phyloP scores from a whole-genome alignment of 2,329 filamentous ascomycete species.

The Alternaria sp. region DNA sequence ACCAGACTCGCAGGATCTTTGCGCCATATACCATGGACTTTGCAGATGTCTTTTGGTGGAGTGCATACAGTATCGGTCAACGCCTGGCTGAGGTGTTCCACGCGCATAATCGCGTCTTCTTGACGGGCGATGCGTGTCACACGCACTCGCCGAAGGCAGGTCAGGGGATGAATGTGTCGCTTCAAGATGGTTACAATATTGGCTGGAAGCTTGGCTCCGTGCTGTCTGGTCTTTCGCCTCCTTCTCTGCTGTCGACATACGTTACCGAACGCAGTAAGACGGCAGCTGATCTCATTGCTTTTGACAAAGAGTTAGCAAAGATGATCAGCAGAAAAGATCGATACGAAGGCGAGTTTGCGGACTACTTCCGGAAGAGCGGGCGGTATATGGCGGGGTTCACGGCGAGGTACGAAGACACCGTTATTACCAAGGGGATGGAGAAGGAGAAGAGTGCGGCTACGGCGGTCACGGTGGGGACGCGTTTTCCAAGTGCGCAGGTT shows the following conservation, averaged over 20 bases:
- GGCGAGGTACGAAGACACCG: conserved; percentile 60
- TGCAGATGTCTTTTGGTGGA: conserved; percentile 71
- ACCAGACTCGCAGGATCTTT: conserved; percentile 60
- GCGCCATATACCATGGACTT: conserved; percentile 62
- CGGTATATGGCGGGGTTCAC: conserved; percentile 67
- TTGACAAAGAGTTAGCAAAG: conserved; percentile 61
- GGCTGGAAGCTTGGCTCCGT: conserved; percentile 62
- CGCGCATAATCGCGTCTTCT: conserved; percentile 69
- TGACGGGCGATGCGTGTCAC: conserved; percentile 71
- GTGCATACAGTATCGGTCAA: conserved; percentile 73
- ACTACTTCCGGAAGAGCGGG: conserved; percentile 64
- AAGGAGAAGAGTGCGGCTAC: conserved; percentile 46
- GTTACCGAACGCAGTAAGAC: conserved; percentile 61
- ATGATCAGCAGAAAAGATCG: conserved; percentile 59
- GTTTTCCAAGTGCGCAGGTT: conserved; percentile 62
- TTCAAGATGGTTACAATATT: conserved; percentile 67
- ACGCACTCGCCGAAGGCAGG: conserved; percentile 76
- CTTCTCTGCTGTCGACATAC: conserved; percentile 65
- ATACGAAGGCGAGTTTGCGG: conserved; percentile 58
- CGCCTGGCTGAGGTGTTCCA: conserved; percentile 73
- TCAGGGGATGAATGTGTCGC: conserved; percentile 67
- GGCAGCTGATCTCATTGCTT: conserved; percentile 63
- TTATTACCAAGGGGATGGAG: conserved; percentile 50
- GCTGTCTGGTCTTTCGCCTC: conserved; percentile 58
- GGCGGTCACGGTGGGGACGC: conserved; percentile 54